A percentile compares a stretch with the other conserved stretches of the same genome.
Evolutionary conservation across 495 filamentous ascomycete genomes (phyloP).

Genomic region (Penicillium lagena): DNA sequence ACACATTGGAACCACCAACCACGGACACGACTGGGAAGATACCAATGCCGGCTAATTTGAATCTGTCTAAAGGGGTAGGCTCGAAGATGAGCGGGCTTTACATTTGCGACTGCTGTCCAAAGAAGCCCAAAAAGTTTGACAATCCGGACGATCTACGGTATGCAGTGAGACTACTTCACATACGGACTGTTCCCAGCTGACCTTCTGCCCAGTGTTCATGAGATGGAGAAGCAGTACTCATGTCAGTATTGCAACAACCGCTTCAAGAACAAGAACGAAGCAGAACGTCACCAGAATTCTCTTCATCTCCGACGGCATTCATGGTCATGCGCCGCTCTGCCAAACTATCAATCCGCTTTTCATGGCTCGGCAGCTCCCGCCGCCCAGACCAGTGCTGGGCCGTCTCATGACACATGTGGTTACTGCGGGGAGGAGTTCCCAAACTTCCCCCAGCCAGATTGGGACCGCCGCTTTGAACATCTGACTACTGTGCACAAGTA

Average conservation of each 20-base stretch:
- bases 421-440: constrained; percentile 95
- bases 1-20: constrained; percentile 23
- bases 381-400: constrained; percentile 28
- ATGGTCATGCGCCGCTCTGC: constrained; percentile 93
- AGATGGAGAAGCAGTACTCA: constrained; percentile 92
- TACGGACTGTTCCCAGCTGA: neutral
- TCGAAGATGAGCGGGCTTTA: constrained; percentile 45
- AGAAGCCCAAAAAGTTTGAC: constrained; percentile 98
- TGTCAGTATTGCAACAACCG: constrained; percentile 89
- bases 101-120: constrained; percentile 96
- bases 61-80: constrained; percentile 19
- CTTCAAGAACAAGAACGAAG: constrained; percentile 99
- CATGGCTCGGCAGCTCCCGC: constrained; percentile 57
- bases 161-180: constrained; percentile 16
- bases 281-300: constrained; percentile 94
- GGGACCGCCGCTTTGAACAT: constrained; percentile 80
- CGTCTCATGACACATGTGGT: constrained; percentile 72
- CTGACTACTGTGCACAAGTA: constrained; percentile 90
- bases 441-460: constrained; percentile 63
- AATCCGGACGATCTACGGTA: constrained; percentile 79
- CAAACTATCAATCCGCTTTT: constrained; percentile 71
- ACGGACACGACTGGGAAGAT: constrained; percentile 33
- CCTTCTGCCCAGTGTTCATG: constrained; percentile 52
- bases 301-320: constrained; percentile 93
- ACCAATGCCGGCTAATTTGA: constrained; percentile 28